Evolutionary conservation across 2,329 filamentous ascomycete species (phyloP), one percentile per base, ranked within the genome.

Genomic region (Xylariaceae sp.): DNA sequence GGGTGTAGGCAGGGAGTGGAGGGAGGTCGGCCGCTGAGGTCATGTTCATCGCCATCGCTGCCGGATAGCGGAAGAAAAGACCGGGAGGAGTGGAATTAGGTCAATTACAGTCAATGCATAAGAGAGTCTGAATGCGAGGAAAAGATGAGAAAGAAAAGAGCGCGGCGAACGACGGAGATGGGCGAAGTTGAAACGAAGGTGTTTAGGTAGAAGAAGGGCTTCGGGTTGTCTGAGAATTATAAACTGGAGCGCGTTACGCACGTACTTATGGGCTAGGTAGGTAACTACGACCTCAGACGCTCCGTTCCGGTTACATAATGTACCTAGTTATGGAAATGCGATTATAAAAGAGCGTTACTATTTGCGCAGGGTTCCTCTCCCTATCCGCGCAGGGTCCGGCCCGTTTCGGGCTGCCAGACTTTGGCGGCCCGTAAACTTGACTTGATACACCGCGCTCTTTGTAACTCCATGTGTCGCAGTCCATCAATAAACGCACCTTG

Each of bases 1-100:
- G 76, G 21, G 83, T 84, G 76, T 95, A 96, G n/a, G 80, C 73
- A 46, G 94, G 92, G 42, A 97, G 84, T 49, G 92, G 89, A 63
- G 92, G 92, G 49, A 97, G 81, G 66, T 85, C 83, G 72, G 77
- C 78, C 59, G 74, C 70, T 61, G 81, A 69, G 16, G 80, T 80
- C 53, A 75, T 69, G 68, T 83, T 85, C 67, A 71, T 67, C 37
- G 69, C 69, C 72, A 74, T 74, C 57, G 59, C 61, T 59, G 60
- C 61, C 54, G 37, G 47, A 52, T 47, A 46, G 53, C 41, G 47
- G 46, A 26, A 44, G 37, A 43, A 41, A 8, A 32, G 37, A 32
- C 21, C 6, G 32, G 44, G 45, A 22, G 43, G 53, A 43, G 41
- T 42, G 42, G 48, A 50, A 10, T 45, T 34, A 45, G 48, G 45